A percentile compares a stretch with the other conserved stretches of the same genome.
These are phyloP conservation scores for Pyrenochaeta sp. DNA, from an alignment of 2,329 filamentous ascomycete species.

Conservation along the genomic window DNA sequence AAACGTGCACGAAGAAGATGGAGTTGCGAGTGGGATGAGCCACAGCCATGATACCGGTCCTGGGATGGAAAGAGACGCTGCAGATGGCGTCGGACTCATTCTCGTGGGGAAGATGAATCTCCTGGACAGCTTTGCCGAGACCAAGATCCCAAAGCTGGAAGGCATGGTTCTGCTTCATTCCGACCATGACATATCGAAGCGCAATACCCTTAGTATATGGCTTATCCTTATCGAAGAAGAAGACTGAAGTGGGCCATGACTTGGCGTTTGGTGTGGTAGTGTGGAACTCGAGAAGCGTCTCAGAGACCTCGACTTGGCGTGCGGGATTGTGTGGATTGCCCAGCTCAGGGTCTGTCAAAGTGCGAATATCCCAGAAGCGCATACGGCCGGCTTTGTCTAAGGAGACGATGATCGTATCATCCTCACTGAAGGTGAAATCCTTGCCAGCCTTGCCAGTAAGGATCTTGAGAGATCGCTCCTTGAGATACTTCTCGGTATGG, in stretches of 20 bases:
- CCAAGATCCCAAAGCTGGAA: slow-evolving; percentile 98
- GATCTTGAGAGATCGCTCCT: slow-evolving; percentile 89
- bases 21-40: slow-evolving; percentile 97
- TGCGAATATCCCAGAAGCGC: slow-evolving; percentile 97
- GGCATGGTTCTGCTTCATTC: slow-evolving; percentile 98
- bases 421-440: slow-evolving; percentile 96
- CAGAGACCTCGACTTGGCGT: slow-evolving; percentile 75
- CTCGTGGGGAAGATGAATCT: slow-evolving; percentile 94
- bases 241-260: slow-evolving; percentile 94
- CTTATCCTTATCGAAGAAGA: slow-evolving; percentile 94
- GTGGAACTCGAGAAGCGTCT: slow-evolving; percentile 83
- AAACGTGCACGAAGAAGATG: slow-evolving; percentile 95
- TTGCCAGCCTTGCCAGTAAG: slow-evolving; percentile 98
- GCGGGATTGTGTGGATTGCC: slow-evolving; percentile 53
- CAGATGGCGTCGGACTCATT: slow-evolving; percentile 98
- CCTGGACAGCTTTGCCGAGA: slow-evolving; percentile 92
- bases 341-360: slow-evolving; percentile 66
- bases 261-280: slow-evolving; percentile 90
- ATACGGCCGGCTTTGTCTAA: slow-evolving; percentile 95
- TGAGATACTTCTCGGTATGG: slow-evolving; percentile 85
- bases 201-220: slow-evolving; percentile 91
- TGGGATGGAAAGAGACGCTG: slow-evolving; percentile 92
- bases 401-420: slow-evolving; percentile 92
- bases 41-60: slow-evolving; percentile 90
- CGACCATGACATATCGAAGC: slow-evolving; percentile 92